Conservation (phyloP, 1,284 basidiomycete species). For the Moniliophthora roreri region DNA sequence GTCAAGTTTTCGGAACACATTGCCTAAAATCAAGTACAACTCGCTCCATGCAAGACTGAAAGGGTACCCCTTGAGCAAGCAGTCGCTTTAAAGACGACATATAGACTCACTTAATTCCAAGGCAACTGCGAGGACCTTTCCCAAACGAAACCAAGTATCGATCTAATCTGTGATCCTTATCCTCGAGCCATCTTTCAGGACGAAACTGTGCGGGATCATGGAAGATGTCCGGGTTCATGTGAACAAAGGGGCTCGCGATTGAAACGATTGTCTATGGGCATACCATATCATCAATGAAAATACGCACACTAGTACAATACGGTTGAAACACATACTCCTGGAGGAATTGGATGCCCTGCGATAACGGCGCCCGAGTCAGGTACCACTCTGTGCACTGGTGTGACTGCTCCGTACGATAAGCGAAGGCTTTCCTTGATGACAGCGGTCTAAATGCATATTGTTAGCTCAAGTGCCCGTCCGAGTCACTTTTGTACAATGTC, state of each 20-base stretch:
- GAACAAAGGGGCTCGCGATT: constrained; percentile 21
- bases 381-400: not conserved
- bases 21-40: constrained; percentile 4
- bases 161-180: constrained; percentile 10
- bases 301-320: not conserved
- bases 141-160: constrained; percentile 19
- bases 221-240: constrained; percentile 21
- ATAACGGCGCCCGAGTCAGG: not conserved
- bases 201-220: constrained; percentile 25
- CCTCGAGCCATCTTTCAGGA: constrained; percentile 28
- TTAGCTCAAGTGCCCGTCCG: no score
- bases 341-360: not conserved
- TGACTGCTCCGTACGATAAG: not conserved
- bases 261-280: constrained; percentile 24
- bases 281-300: not conserved
- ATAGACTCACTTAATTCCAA: constrained; percentile 21
- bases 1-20: constrained; percentile 5
- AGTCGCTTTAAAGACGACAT: not conserved
- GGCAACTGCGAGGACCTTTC: constrained; percentile 19
- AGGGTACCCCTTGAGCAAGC: not conserved
- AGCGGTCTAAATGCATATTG: not conserved
- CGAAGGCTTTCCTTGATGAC: constrained; percentile 1
- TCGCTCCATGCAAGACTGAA: constrained; percentile 12
- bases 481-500: no score
- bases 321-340: not conserved